Evolutionary conservation across 352 stramenopile species (phyloP).

Genomic region (Phytophthora pseudosyringae): DNA sequence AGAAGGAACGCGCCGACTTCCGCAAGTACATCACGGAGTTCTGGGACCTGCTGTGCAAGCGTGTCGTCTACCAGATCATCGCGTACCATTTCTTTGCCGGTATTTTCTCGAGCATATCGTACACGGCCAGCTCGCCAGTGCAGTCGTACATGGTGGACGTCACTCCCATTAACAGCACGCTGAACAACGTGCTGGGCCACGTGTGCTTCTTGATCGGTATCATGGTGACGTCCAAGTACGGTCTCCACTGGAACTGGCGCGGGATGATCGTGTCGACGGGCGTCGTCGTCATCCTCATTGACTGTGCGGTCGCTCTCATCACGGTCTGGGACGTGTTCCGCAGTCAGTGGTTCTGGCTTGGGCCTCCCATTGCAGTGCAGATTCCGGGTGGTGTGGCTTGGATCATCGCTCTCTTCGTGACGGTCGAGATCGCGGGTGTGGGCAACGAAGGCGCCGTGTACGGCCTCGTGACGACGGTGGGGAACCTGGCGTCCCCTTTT

Average conservation of each 20-base stretch:
- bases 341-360: constrained; percentile 29
- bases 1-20: constrained; percentile 14
- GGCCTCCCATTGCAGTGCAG: constrained; percentile 22
- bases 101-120: constrained; percentile 21
- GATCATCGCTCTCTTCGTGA: constrained; percentile 29
- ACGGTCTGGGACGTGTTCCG: constrained; percentile 27
- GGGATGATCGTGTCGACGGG: constrained; percentile 26
- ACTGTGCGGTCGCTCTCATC: constrained; percentile 18
- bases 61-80: constrained; percentile 18
- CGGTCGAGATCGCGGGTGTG: constrained; percentile 24
- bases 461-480: constrained; percentile 23
- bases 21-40: constrained; percentile 22
- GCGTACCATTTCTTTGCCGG: constrained; percentile 31
- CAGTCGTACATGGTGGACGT: constrained; percentile 24
- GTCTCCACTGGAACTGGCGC: constrained; percentile 25
- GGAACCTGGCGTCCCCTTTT: constrained; percentile 23
- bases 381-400: constrained; percentile 19
- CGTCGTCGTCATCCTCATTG: constrained; percentile 21
- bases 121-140: constrained; percentile 13
- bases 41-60: constrained; percentile 20
- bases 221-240: constrained; percentile 31
- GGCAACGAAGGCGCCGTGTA: constrained; percentile 26
- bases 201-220: constrained; percentile 26
- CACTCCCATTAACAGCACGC: constrained; percentile 21
- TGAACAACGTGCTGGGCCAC: constrained; percentile 19